Evolutionary conservation across 345 rosid species (phyloP), one percentile per base, ranked within the genome.

Genomic region (Theobroma cacao): DNA sequence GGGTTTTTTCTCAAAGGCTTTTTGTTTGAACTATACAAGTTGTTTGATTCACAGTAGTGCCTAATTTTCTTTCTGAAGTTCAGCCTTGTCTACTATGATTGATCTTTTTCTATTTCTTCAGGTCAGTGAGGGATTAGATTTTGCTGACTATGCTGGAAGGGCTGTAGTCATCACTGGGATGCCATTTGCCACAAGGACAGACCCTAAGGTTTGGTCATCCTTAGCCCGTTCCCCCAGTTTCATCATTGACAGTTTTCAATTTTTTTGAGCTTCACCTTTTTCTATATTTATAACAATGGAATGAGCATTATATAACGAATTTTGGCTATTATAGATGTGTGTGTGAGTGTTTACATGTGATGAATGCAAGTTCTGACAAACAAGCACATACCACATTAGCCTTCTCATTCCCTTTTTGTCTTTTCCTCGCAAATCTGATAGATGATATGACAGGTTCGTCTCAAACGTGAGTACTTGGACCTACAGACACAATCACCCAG

Each of bases 61-160:
- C 9, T n/a, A 38, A 65, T 41, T 59, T 30, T 75, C 68, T 75
- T 74, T 24, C 33, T 28, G 63, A 72, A 67, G 28, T 55, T 79
- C 20, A 68, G 7, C 64, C 67, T 76, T 61, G 66, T 79, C 55
- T 78, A 26, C 67, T 72, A 53, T 10, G 45, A 52, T 61, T 87
- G 67, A 81, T 41, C 20, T 62, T 74, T 22, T 59, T 75, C 34
- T 30, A 14, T 78, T 80, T 83, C 81, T 63, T 83, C 90, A 96
- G 99, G 99, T 96, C 67, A 96, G 99, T 76, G 99, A 96, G 90
- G 99, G 99, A 76, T 83, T 96, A 80, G 99, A 96, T 90, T 96
- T 96, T 86, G 92, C 98, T 77, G 99, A 96, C 80, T 90, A 86
- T 77, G 95, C 99, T 81, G 99, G 98, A 81, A 89, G 99, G 91